Evolutionary conservation across 1,139 yeast species (phyloP), one percentile per base, ranked within the genome.

Genomic region (Suhomyces taliae): DNA sequence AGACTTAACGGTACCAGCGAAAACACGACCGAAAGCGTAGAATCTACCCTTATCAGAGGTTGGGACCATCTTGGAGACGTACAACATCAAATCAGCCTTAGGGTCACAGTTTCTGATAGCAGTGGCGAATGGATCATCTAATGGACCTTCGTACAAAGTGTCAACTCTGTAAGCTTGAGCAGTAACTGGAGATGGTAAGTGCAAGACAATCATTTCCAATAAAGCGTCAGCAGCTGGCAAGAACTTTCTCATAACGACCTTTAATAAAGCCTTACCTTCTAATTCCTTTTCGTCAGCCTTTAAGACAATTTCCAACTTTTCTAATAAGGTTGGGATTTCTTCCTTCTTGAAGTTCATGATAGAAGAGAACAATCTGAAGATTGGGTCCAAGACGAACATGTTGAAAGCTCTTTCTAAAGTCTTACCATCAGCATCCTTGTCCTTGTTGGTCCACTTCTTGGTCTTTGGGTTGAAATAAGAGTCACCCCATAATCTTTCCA

Each of bases 11-110:
- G 98, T 93, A 90, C 99, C 99, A 66, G 98, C 88, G 83, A 93
- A 93, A 76, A 93, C 98, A 85, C 99, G 95, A 79, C 99, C 99
- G 82, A 93, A 93, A 72, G 99, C 99, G 87, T 90, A 93, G 96
- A 93, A 93, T 84, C 99, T 91, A 86, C 99, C 99, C 85, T 91
- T 93, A 79, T 93, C 99, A 66, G 98, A 91, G 72, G 99, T 93
- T 78, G 99, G 99, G 66, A 93, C 98, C 99, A 93, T 93, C 96
- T 93, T 93, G 80, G 99, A 93, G 72, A 93, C 93, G 90, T 93
- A 93, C 76, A 93, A 85, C 99, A 93, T 93, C 74, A 93, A 88
- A 73, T 93, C 98, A 66, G 95, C 96, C 70, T 79, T 87, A 72
- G 99, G 97, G 82, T 93, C 98, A 87, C 99, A 93, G 86, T 87